Conservation (phyloP, 768 basidiomycete species). For the Favolaschia claudopus region DNA sequence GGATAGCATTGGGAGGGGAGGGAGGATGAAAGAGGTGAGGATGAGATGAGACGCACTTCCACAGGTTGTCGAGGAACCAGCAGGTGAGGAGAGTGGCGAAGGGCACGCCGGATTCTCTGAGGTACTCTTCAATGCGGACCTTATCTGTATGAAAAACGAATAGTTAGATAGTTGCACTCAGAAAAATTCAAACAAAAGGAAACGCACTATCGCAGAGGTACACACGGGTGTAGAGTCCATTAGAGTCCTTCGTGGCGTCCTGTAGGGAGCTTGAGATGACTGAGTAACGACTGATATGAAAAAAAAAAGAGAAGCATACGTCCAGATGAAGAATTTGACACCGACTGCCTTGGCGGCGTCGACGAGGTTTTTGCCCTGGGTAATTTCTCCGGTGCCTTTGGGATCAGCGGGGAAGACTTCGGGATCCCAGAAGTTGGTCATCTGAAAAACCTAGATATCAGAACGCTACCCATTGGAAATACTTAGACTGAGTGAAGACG, state of each 20-base stretch:
- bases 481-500: background rate
- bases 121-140: slow-evolving; percentile 4
- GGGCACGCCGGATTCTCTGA: slow-evolving; percentile 6
- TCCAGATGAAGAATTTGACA: slow-evolving; percentile 40
- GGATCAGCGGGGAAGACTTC: slow-evolving; percentile 23
- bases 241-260: slow-evolving; percentile 2
- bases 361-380: slow-evolving; percentile 38
- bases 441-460: slow-evolving; percentile 15
- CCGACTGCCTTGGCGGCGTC: slow-evolving; percentile 32
- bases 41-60: slow-evolving; percentile 6
- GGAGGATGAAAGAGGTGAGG: background rate
- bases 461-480: background rate
- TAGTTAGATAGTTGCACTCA: background rate
- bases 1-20: background rate
- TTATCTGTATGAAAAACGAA: too few relatives aligned
- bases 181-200: background rate
- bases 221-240: slow-evolving; percentile 18
- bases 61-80: slow-evolving; percentile 25
- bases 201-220: slow-evolving; percentile 34
- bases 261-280: slow-evolving; percentile 10
- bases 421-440: slow-evolving; percentile 36
- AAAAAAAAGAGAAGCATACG: slow-evolving; percentile 19
- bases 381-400: slow-evolving; percentile 25
- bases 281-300: background rate
- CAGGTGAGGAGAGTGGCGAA: slow-evolving; percentile 8